phyloP scores from a whole-genome alignment of 2,329 filamentous ascomycete genomes.

The Penicillium sp. region DNA sequence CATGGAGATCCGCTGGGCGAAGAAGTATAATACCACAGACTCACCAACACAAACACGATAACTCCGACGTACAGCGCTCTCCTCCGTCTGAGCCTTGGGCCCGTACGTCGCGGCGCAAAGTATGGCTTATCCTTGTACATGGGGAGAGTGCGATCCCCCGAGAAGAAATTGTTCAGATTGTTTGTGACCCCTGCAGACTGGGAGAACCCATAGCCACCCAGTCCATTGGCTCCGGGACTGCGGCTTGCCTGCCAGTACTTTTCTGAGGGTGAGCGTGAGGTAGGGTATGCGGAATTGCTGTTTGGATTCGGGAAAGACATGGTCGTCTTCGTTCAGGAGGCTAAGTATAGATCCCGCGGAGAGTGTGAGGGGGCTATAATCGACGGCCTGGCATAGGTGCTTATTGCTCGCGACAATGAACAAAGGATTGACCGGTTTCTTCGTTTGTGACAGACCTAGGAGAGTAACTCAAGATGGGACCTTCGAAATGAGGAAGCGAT shows the following conservation, averaged over 20 bases:
- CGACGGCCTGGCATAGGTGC: constrained; percentile 12
- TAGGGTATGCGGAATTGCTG: constrained; percentile 63
- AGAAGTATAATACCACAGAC: constrained; percentile 68
- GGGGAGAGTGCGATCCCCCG: constrained; percentile 69
- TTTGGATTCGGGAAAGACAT: constrained; percentile 66
- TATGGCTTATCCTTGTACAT: constrained; percentile 99
- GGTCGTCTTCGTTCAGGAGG: constrained; percentile 9
- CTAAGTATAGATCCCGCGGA: not conserved
- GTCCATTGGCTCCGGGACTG: constrained; percentile 50
- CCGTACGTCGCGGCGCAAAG: constrained; percentile 57
- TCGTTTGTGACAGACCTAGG: not conserved
- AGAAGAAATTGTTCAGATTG: constrained; percentile 69
- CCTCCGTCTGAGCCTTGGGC: constrained; percentile 64
- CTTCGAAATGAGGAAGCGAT: not conserved
- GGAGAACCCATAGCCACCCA: constrained; percentile 44
- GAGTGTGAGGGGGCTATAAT: not conserved
- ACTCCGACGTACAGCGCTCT: constrained; percentile 65
- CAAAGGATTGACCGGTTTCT: not conserved
- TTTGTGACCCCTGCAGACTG: constrained; percentile 60
- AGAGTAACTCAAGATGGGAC: not conserved
- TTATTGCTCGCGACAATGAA: not conserved
- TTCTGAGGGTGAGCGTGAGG: constrained; percentile 39
- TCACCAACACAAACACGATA: constrained; percentile 58
- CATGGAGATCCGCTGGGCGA: constrained; percentile 28
- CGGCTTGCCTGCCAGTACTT: constrained; percentile 64